Conservation (phyloP, 306 rosid genomes). For the Sicyos baderoa region DNA sequence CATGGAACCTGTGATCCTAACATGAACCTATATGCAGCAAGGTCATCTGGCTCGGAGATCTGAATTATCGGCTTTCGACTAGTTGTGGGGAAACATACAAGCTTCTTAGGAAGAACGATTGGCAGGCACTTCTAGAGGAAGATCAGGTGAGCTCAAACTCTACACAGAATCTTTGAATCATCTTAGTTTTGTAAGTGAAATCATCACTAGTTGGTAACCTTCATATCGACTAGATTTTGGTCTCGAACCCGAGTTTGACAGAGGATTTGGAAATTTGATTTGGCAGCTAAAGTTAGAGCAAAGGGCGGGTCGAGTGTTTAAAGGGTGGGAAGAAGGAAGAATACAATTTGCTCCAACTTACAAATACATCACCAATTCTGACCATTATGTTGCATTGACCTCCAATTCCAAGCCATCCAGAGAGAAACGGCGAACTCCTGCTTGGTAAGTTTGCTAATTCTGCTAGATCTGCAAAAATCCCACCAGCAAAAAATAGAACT, state of each 20-base stretch:
- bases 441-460: constrained; percentile 52
- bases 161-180: neutral
- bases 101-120: constrained; percentile 57
- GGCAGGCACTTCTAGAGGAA: constrained; percentile 68
- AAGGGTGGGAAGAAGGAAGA: constrained; percentile 86
- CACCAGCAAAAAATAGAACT: neutral
- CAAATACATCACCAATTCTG: constrained; percentile 73
- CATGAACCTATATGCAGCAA: constrained; percentile 30
- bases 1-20: neutral
- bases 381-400: constrained; percentile 52
- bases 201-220: neutral
- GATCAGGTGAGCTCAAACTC: constrained; percentile 57
- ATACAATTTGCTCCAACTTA: constrained; percentile 86
- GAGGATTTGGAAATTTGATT: neutral
- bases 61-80: constrained; percentile 70
- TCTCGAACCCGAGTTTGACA: neutral
- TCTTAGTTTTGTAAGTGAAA: neutral
- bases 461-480: neutral
- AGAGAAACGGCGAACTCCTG: constrained; percentile 75
- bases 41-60: constrained; percentile 87
- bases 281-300: constrained; percentile 69
- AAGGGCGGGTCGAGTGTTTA: constrained; percentile 70
- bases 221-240: neutral
- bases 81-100: constrained; percentile 48
- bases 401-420: constrained; percentile 50